phyloP scores from a whole-genome alignment of 768 basidiomycete species.

The Mycena epipterygia region DNA sequence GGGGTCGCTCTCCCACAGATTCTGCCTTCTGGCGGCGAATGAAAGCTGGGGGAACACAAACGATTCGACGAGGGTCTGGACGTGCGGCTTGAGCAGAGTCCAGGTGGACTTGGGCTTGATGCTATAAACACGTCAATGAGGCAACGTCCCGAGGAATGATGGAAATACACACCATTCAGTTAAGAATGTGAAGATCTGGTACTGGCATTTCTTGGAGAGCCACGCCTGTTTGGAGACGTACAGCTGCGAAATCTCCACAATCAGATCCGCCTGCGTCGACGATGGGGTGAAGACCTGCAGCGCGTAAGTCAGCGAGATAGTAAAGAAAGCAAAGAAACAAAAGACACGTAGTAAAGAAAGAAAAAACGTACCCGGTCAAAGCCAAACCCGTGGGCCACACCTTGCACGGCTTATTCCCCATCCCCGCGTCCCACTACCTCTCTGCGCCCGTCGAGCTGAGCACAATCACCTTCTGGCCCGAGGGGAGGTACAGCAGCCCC shows the following conservation, averaged over 20 bases:
- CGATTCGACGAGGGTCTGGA: constrained; percentile 79
- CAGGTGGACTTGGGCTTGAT: constrained; percentile 96
- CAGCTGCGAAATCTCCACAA: constrained; percentile 91
- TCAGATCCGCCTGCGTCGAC: constrained; percentile 85
- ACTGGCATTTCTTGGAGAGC: constrained; percentile 88
- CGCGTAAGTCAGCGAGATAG: not conserved
- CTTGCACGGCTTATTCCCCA: constrained; percentile 52
- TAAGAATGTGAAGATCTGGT: constrained; percentile 88
- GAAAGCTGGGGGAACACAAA: constrained; percentile 91
- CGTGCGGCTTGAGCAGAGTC: constrained; percentile 88
- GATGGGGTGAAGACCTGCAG: constrained; percentile 85
- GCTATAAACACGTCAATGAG: constrained; percentile 52
- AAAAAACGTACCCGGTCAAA: constrained; percentile 81
- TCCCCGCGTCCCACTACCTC: constrained; percentile 51
- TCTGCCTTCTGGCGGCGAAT: constrained; percentile 76
- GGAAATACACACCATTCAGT: constrained; percentile 79
- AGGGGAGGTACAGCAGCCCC: constrained; percentile 42
- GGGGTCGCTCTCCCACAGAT: constrained; percentile 86
- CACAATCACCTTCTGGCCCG: constrained; percentile 84
- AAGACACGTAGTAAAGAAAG: not conserved
- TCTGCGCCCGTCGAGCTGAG: constrained; percentile 88
- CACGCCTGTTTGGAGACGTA: constrained; percentile 82
- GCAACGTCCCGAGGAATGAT: not conserved
- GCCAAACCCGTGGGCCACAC: constrained; percentile 82
- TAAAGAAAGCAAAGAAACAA: constrained; percentile 52